Conservation (phyloP, 225 moss, liverwort and hornwort species). For the Takakia lepidozioides region DNA sequence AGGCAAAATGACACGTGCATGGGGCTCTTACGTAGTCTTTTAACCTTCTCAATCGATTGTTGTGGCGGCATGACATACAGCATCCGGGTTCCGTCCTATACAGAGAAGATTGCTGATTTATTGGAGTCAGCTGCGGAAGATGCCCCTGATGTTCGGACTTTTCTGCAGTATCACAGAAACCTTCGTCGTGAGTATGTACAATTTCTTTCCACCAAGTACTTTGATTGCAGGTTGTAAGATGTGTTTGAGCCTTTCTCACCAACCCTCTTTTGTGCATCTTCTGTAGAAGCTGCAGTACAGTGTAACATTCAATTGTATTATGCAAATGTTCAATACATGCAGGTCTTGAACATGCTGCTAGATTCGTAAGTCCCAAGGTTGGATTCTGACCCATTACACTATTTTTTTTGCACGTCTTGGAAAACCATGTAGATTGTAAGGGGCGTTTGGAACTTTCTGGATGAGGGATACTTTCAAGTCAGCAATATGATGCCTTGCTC, state of each 20-base stretch:
- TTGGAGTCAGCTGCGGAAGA: constrained; percentile 85
- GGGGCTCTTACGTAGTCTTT: not conserved
- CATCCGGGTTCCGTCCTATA: constrained; percentile 66
- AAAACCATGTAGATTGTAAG: too few species aligned
- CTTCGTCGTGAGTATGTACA: constrained; percentile 65
- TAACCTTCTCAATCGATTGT: not conserved
- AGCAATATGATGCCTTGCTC: not conserved
- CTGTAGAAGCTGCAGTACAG: too few species aligned
- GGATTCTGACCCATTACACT: not conserved
- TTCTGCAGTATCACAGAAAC: constrained; percentile 41
- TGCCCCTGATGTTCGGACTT: constrained; percentile 67
- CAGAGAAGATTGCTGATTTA: constrained; percentile 79
- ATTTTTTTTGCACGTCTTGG: not conserved
- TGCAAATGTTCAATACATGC: too few species aligned
- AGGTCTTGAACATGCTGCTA: too few species aligned
- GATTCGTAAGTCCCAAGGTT: too few species aligned
- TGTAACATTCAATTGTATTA: too few species aligned
- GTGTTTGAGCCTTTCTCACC: too few species aligned
- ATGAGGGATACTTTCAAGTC: too few species aligned
- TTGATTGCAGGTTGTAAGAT: too few species aligned
- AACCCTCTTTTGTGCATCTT: too few species aligned
- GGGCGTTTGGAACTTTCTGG: too few species aligned
- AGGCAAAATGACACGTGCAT: not conserved
- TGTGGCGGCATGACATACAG: constrained; percentile 16
- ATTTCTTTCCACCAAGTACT: too few species aligned